Base-by-base conservation (phyloP, 441 rosid species). In the Kokia cookei region DNA sequence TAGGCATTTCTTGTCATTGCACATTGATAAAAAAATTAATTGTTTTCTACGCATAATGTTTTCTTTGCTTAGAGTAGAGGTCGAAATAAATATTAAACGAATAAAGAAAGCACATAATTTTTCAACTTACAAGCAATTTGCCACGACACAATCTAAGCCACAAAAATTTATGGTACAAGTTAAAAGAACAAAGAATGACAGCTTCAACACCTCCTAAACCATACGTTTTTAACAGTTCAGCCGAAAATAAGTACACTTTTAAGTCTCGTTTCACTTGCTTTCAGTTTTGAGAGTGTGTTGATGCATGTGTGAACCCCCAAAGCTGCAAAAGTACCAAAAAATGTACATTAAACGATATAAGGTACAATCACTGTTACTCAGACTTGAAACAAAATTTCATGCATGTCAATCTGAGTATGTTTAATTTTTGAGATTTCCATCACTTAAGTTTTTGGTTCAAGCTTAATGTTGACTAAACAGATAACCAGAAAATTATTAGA, bases 221-320 rank as follows among this genome's bases (percentile, higher is more conserved):
- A 27, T 14, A 50, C 61, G 10, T 7, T 48, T 27, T 51, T n/a
- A 37, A 42, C 42, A 37, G 6, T n/a, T n/a, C 19, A 8, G 70
- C 40, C 22, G 11, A 26, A 71, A 71, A 70, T 69, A 17, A 17
- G 2, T n/a, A 7, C 8, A 9, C 22, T 12, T 2, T 68, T 24
- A 19, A 66, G 58, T 64, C 81, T 69, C 35, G 51, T 17, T 7
- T 76, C 78, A 82, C 48, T 82, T 73, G 17, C 53, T 42, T 42
- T 65, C 53, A 65, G 7, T 66, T 45, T 5, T 32, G 14, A 13
- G 83, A 76, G 77, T 82, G 81, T 22, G 51, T 81, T 69, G 93
- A 88, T 22, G 81, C 72, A 69, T 91, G 93, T 0, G 86, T 77
- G 72, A 91, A 91, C 5, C 94, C 97, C 93, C 97, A 91, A 2